These are phyloP conservation scores for Medicago lupulina DNA, from an alignment of 306 rosid genomes.

Conservation along the genomic window DNA sequence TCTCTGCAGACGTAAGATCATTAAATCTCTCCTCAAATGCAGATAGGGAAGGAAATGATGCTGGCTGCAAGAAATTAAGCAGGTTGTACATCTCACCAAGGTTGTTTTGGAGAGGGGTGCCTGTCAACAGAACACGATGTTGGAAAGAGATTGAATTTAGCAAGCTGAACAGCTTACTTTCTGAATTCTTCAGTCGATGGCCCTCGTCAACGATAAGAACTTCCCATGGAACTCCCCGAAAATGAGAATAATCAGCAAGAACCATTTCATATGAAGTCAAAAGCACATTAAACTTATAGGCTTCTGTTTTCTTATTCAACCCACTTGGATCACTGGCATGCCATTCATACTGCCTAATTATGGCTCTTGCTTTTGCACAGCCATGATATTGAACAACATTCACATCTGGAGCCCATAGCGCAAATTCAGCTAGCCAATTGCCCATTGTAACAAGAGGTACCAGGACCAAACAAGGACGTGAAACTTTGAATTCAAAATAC, in stretches of 20 bases:
- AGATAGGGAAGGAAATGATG: conserved; percentile 93
- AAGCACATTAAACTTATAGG: conserved; percentile 90
- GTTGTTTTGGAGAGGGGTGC: conserved; percentile 99
- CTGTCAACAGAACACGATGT: conserved; percentile 95
- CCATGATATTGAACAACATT: conserved; percentile 99
- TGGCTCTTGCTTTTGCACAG: conserved; percentile 94
- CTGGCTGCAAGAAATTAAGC: conserved; percentile 97
- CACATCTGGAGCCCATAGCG: conserved; percentile 92
- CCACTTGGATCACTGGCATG: conserved; percentile 75
- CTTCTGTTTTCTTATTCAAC: conserved; percentile 71
- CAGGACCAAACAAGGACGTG: conserved; percentile 94
- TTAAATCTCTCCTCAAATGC: conserved; percentile 95
- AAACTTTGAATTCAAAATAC: conserved; percentile 87
- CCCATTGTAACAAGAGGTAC: conserved; percentile 99
- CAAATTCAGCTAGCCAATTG: conserved; percentile 96
- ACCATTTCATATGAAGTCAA: conserved; percentile 98
- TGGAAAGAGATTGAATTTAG: conserved; percentile 93
- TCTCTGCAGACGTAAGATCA: conserved; percentile 94
- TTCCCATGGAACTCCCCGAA: conserved; percentile 99
- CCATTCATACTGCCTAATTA: conserved; percentile 96
- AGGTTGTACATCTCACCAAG: conserved; percentile 99
- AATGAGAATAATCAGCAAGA: conserved; percentile 93
- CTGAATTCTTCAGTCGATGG: conserved; percentile 96
- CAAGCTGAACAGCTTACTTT: conserved; percentile 97
- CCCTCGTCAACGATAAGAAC: conserved; percentile 99